Conservation (phyloP, 2,329 filamentous ascomycete genomes). For the Gaeumannomyces sp. region DNA sequence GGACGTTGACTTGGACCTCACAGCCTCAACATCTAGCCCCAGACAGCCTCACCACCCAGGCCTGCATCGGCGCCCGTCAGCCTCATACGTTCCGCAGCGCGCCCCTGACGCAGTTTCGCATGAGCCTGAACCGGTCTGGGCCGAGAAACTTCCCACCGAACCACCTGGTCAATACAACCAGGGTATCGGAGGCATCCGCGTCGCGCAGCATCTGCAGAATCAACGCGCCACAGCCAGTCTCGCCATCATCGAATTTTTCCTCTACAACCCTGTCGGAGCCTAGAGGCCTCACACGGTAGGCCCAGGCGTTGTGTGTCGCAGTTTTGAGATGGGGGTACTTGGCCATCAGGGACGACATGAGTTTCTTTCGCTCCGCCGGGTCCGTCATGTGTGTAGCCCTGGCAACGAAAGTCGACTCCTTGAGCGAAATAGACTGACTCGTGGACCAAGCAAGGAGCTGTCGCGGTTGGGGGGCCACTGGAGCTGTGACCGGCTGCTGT, state of each 20-base stretch:
- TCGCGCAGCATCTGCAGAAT: slow-evolving; percentile 49
- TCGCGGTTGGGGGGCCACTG: slow-evolving; percentile 13
- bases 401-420: slow-evolving; percentile 52
- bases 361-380: slow-evolving; percentile 32
- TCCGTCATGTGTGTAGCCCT: slow-evolving; percentile 38
- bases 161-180: slow-evolving; percentile 57
- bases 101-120: slow-evolving; percentile 50
- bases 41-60: slow-evolving; percentile 48
- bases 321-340: slow-evolving; percentile 43
- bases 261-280: slow-evolving; percentile 34
- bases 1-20: slow-evolving; percentile 30
- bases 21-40: slow-evolving; percentile 53
- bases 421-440: slow-evolving; percentile 45
- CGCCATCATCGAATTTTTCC: slow-evolving; percentile 55
- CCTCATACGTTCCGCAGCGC: slow-evolving; percentile 45
- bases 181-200: slow-evolving; percentile 40
- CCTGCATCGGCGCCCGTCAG: slow-evolving; percentile 33
- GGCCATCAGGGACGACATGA: slow-evolving; percentile 42
- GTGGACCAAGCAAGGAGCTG: slow-evolving; percentile 38
- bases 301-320: slow-evolving; percentile 56
- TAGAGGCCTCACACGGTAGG: slow-evolving; percentile 32
- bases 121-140: slow-evolving; percentile 56
- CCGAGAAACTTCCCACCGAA: slow-evolving; percentile 57
- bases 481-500: slow-evolving; percentile 13
- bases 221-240: slow-evolving; percentile 51